Base-by-base conservation (phyloP, 805 yeast species). In the Kazachstania viticola region DNA sequence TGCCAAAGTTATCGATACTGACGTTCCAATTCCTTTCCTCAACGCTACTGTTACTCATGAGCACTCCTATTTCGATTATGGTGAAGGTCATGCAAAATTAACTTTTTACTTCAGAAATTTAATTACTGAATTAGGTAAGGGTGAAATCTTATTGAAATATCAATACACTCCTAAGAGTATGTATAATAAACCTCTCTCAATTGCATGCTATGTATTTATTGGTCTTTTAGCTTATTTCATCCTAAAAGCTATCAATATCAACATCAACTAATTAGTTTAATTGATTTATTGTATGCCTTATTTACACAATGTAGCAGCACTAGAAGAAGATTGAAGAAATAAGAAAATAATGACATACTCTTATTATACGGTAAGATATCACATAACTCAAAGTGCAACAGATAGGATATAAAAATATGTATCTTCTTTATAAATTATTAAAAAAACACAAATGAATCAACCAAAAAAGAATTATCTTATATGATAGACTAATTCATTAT, bases 51-150 rank as follows among this genome's bases (percentile, higher is more conserved):
- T 48, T 25, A 28, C 48, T 9, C 40, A 49, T 17, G 66, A 68
- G 47, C 55, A 61, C 32, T 75, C 81, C 3, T 80, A 69, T 55
- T 71, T 88, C 42, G 98, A 88, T 54, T 64, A 77, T 42, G 60
- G 72, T 17, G 58, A 65, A 17, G 96, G 97, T 17, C 93, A 88
- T 46, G 74, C 82, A 13, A 78, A 80, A 40, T 69, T 81, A 11
- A 68, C 76, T 12, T 55, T 85, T 29, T 56, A 56, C 17, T 80
- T 64, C 53, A 51, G 54, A 13, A 77, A 81, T 54, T 47, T 87
- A 39, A 68, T 80, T 34, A 94, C 80, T 52, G 84, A 75, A 36
- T 64, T 81, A 50, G 62, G 68, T 37, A 60, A 60, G 25, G 60
- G 73, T 13, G 72, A 72, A 27, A 56, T 85, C 4, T 57, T 68